Conservation (phyloP, 2,329 filamentous ascomycete species). For the Clarireedia monteithiana region DNA sequence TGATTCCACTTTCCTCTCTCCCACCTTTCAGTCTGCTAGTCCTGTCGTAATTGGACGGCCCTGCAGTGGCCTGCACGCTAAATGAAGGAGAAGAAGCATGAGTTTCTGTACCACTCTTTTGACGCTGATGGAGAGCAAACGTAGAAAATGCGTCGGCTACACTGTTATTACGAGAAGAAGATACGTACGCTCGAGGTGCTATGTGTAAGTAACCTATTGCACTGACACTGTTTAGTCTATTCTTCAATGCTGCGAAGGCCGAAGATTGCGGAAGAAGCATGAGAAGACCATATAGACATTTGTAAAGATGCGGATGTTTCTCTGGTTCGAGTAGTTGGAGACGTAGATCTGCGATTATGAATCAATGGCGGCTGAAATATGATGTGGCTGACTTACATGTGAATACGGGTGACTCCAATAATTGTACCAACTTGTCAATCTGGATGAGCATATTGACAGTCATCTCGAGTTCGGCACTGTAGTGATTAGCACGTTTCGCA, state of each 20-base stretch:
- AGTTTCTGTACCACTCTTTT: slow-evolving; percentile 26
- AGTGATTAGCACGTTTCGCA: slow-evolving; percentile 22
- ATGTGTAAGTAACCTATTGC: slow-evolving; percentile 93
- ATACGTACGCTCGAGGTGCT: slow-evolving; percentile 66
- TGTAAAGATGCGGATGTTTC: slow-evolving; percentile 90
- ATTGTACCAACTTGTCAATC: slow-evolving; percentile 94
- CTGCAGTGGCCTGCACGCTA: slow-evolving; percentile 40
- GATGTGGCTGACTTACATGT: slow-evolving; percentile 61
- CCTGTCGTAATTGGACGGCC: slow-evolving; percentile 56
- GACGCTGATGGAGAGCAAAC: slow-evolving; percentile 27
- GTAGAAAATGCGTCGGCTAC: slow-evolving; percentile 27
- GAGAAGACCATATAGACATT: slow-evolving; percentile 91
- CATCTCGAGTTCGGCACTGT: slow-evolving; percentile 91
- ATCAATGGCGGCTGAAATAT: not conserved
- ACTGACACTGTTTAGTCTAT: slow-evolving; percentile 92
- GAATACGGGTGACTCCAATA: slow-evolving; percentile 95
- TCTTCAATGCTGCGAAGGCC: slow-evolving; percentile 93
- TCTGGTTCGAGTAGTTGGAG: slow-evolving; percentile 94
- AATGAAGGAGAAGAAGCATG: slow-evolving; percentile 25
- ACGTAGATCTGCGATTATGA: slow-evolving; percentile 60
- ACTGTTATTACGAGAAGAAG: slow-evolving; percentile 30
- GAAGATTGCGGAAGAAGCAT: slow-evolving; percentile 99
- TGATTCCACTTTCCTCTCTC: slow-evolving; percentile 76
- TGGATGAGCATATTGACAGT: slow-evolving; percentile 98
- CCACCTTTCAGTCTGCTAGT: slow-evolving; percentile 66